phyloP scores from a whole-genome alignment of 1,284 basidiomycete species.

The Bondarzewia mesenterica region DNA sequence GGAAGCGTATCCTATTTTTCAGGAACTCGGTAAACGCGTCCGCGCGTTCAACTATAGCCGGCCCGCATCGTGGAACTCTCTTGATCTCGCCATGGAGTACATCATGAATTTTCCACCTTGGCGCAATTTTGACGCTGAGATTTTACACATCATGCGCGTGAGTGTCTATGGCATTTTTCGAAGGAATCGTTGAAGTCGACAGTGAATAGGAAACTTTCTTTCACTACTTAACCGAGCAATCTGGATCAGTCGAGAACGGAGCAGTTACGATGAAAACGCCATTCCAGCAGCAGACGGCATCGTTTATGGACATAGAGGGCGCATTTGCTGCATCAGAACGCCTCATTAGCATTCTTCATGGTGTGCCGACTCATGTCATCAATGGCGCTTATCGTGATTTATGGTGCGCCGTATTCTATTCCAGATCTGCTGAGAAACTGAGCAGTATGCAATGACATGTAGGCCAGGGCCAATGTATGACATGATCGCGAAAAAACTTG shows the following conservation, averaged over 20 bases:
- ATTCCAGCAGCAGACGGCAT: background rate
- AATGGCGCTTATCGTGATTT: background rate
- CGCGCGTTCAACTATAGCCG: background rate
- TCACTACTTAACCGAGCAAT: background rate
- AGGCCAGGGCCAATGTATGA: slow-evolving; percentile 1
- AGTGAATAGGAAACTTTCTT: background rate
- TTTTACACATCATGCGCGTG: background rate
- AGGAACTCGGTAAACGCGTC: background rate
- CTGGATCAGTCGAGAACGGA: background rate
- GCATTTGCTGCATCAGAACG: background rate
- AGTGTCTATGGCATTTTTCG: background rate
- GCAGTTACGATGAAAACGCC: slow-evolving; percentile 1
- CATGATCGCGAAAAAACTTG: background rate
- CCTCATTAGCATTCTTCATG: background rate
- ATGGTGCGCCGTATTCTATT: background rate
- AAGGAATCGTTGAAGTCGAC: background rate
- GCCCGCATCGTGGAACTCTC: background rate
- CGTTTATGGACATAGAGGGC: background rate
- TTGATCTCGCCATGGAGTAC: background rate
- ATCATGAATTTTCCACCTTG: background rate
- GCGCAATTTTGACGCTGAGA: background rate
- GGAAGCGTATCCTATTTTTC: background rate
- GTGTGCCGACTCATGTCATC: background rate
- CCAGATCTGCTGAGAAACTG: background rate
- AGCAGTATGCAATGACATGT: background rate